Conservation (phyloP, 805 yeast genomes). For the Saccharomyces jurei region DNA sequence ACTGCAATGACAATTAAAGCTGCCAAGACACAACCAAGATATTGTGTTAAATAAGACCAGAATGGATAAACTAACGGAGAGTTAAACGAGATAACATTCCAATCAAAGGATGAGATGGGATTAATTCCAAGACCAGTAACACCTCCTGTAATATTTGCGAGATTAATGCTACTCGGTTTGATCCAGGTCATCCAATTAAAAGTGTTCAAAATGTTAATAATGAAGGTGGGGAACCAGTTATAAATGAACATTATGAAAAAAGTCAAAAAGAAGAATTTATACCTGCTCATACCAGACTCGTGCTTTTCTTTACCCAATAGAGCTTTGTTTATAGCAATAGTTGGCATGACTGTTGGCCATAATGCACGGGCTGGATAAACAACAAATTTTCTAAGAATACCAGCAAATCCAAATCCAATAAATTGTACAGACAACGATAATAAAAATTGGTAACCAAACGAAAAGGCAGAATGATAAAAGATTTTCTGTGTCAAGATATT, state of each 20-base stretch:
- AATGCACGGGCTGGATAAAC: constrained; percentile 44
- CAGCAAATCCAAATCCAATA: constrained; percentile 62
- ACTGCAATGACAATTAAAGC: constrained; percentile 31
- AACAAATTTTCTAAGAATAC: constrained; percentile 49
- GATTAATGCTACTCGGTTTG: constrained; percentile 39
- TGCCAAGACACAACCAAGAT: constrained; percentile 31
- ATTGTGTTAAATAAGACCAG: constrained; percentile 29
- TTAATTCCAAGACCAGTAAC: constrained; percentile 42
- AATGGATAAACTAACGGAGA: constrained; percentile 39
- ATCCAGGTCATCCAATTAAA: constrained; percentile 58
- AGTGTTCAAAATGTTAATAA: constrained; percentile 35
- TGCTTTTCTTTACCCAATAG: constrained; percentile 32
- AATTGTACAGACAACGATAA: constrained; percentile 50
- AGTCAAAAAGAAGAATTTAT: constrained; percentile 30
- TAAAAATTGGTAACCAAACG: constrained; percentile 45
- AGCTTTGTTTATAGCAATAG: constrained; percentile 42
- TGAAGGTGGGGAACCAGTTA: constrained; percentile 40
- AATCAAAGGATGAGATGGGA: constrained; percentile 47
- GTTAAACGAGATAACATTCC: constrained; percentile 35
- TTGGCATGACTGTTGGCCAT: constrained; percentile 48
- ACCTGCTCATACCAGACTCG: constrained; percentile 31
- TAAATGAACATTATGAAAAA: constrained; percentile 32
- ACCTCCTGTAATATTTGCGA: constrained; percentile 44
- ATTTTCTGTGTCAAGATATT: constrained; percentile 32
- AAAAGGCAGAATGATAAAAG: constrained; percentile 26